Conservation (phyloP, 768 basidiomycete species). For the Phanerodontia chrysosporium region DNA sequence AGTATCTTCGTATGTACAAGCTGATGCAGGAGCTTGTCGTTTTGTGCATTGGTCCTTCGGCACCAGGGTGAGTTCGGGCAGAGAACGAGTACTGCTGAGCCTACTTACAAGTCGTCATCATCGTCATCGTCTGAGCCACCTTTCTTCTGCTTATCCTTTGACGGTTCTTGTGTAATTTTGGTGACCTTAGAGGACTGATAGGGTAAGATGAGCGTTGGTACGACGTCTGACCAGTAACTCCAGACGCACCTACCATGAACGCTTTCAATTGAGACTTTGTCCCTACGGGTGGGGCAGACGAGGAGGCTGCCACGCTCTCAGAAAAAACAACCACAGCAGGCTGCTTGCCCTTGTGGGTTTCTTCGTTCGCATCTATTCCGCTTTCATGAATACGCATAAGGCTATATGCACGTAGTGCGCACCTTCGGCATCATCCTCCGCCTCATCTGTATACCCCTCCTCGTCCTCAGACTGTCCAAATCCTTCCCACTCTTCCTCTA, state of each 20-base stretch:
- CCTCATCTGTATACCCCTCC: constrained; percentile 2
- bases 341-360: background rate
- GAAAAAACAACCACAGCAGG: constrained; percentile 58
- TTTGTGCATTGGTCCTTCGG: constrained; percentile 65
- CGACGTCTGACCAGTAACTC: background rate
- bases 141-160: constrained; percentile 14
- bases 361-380: background rate
- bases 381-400: background rate
- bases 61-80: background rate
- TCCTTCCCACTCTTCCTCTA: constrained; percentile 35
- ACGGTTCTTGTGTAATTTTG: constrained; percentile 42
- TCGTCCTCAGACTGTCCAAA: constrained; percentile 17
- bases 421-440: constrained; percentile 5
- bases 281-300: constrained; percentile 18
- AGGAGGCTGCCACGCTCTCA: constrained; percentile 27
- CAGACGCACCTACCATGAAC: constrained; percentile 61
- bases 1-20: constrained; percentile 77
- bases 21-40: constrained; percentile 74
- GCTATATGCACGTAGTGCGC: background rate
- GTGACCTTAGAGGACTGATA: constrained; percentile 74
- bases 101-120: constrained; percentile 47
- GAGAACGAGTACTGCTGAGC: background rate
- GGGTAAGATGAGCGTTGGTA: background rate
- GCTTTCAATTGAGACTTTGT: constrained; percentile 50
- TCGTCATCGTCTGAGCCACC: constrained; percentile 40